phyloP scores from a whole-genome alignment of 116 monocot genomes.

The Iris pallida region DNA sequence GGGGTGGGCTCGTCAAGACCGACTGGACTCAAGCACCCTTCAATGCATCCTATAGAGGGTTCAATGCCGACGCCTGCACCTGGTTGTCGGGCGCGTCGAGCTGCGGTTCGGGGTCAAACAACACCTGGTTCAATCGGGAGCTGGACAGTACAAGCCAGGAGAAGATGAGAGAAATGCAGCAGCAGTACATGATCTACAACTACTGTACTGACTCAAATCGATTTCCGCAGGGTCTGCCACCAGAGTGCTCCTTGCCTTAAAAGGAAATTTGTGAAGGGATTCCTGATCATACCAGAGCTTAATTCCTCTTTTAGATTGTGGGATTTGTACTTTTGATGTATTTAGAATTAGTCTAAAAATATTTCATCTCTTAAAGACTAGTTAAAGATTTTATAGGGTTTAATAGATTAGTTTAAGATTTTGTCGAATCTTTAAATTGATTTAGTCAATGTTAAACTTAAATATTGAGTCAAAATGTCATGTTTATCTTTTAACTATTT shows the following conservation, averaged over 20 bases:
- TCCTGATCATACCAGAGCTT: no score
- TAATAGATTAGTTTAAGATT: no score
- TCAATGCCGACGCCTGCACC: constrained; percentile 51
- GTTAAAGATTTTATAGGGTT: no score
- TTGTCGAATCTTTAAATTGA: no score
- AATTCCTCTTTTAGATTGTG: no score
- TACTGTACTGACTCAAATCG: constrained; percentile 43
- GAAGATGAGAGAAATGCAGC: constrained; percentile 36
- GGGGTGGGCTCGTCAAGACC: constrained; percentile 57
- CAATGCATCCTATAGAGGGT: constrained; percentile 37
- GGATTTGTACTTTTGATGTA: no score
- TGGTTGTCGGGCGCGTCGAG: constrained; percentile 26
- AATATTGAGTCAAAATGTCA: no score
- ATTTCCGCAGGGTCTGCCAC: constrained; percentile 45
- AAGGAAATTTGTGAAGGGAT: no score
- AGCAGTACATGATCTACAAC: constrained; percentile 47
- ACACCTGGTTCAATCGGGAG: constrained; percentile 35
- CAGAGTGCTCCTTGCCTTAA: constrained; percentile 32
- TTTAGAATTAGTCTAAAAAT: no score
- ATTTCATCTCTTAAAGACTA: no score
- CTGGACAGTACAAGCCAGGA: constrained; percentile 31
- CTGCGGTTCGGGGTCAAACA: constrained; percentile 9
- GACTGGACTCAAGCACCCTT: constrained; percentile 59
- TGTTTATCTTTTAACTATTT: no score
- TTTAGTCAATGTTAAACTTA: no score